phyloP scores from a whole-genome alignment of 805 yeast genomes.

The Candida nitratophila region DNA sequence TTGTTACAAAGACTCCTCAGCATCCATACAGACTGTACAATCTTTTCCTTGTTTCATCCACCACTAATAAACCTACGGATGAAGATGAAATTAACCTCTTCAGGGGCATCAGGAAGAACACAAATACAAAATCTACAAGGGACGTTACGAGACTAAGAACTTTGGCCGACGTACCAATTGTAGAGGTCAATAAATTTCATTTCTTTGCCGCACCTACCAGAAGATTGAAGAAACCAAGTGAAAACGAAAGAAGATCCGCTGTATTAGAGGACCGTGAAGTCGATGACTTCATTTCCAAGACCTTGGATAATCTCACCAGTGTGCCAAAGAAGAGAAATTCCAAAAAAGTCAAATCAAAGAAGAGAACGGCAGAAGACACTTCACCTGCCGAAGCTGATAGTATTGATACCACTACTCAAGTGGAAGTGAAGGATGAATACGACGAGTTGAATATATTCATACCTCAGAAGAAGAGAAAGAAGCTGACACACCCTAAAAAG shows the following conservation, averaged over 20 bases:
- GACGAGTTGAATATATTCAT: constrained; percentile 22
- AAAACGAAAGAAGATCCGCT: too few relatives aligned
- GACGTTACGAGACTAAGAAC: too few relatives aligned
- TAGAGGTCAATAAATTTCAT: too few relatives aligned
- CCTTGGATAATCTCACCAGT: too few relatives aligned
- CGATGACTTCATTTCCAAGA: too few relatives aligned
- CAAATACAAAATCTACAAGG: too few relatives aligned
- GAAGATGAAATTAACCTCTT: constrained; percentile 2
- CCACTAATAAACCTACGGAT: constrained; percentile 10
- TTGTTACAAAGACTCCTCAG: constrained; percentile 6
- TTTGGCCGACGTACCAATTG: too few relatives aligned
- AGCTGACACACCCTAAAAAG: constrained; percentile 5
- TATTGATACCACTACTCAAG: not conserved
- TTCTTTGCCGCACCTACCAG: too few relatives aligned
- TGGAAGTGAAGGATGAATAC: constrained; percentile 4
- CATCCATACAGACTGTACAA: not conserved
- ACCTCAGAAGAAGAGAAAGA: constrained; percentile 23
- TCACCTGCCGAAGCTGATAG: not conserved
- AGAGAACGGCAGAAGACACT: not conserved
- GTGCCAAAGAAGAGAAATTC: too few relatives aligned
- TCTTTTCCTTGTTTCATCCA: constrained; percentile 3
- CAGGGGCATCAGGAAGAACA: not conserved
- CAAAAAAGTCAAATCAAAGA: not conserved
- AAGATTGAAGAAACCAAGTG: too few relatives aligned
- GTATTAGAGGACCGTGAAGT: too few relatives aligned